These are phyloP conservation scores for Suillus subaureus DNA, from an alignment of 768 basidiomycete species.

Conservation along the genomic window DNA sequence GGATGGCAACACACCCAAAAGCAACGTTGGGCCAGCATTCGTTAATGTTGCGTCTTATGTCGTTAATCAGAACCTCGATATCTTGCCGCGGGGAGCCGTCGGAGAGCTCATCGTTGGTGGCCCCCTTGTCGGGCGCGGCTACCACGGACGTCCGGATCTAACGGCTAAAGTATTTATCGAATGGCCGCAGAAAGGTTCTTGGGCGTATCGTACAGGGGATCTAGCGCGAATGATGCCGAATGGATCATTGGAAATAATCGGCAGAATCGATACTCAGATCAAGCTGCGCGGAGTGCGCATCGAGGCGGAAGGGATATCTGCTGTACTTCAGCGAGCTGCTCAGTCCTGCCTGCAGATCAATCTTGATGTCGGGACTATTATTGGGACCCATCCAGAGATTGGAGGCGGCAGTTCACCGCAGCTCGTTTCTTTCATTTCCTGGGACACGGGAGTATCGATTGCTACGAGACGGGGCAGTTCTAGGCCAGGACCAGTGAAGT, in stretches of 20 bases:
- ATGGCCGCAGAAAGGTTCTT: conserved; percentile 42
- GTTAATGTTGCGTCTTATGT: conserved; percentile 38
- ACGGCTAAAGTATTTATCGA: conserved; percentile 49
- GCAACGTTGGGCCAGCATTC: conserved; percentile 48
- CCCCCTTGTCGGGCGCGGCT: conserved; percentile 52
- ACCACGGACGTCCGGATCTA: conserved; percentile 46
- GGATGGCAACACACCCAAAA: conserved; percentile 40
- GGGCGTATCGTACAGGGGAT: conserved; percentile 54
- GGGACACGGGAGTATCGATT: conserved; percentile 39
- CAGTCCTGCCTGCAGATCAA: conserved; percentile 18
- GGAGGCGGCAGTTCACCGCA: conserved; percentile 37
- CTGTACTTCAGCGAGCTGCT: conserved; percentile 35
- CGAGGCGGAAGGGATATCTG: conserved; percentile 53
- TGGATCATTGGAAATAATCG: conserved; percentile 48
- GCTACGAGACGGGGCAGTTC: conserved; percentile 37
- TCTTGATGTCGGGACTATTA: conserved; percentile 44
- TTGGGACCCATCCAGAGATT: conserved; percentile 45
- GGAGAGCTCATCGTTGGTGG: conserved; percentile 55
- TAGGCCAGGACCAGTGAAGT: conserved; percentile 27
- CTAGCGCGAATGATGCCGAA: conserved; percentile 54
- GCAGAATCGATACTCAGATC: conserved; percentile 54
- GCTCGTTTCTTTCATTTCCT: conserved; percentile 48
- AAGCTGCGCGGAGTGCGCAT: conserved; percentile 57
- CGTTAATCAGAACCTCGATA: conserved; percentile 43
- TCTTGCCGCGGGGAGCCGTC: conserved; percentile 45